Evolutionary conservation across 495 filamentous ascomycete species (phyloP), one percentile per base, ranked within the genome.

Genomic region (Aspergillus carlsbadensis): DNA sequence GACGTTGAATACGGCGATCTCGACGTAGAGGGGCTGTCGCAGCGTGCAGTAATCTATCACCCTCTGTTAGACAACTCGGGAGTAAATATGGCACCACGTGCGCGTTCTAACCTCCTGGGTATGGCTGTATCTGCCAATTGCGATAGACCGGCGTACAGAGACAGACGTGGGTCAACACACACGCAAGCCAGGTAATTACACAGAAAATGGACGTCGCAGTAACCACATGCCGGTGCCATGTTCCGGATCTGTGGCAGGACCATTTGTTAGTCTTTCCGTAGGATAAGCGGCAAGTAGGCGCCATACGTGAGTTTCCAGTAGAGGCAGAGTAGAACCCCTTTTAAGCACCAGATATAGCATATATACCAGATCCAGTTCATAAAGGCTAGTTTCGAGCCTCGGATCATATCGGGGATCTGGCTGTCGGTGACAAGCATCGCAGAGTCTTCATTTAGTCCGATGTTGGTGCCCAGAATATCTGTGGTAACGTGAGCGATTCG

Each of bases 251-350:
- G 21, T 26, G 21, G 24, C 45, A 31, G 59, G 52, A 31, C 7
- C 1, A 4, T 34, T 13, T 35, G 14, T 36, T 2, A 52, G 47
- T 53, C 18, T 34, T n/a, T 18, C 37, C n/a, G n/a, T 17, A 21
- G 11, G 8, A 7, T 20, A 5, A 7, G 13, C 11, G 10, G 6
- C 3, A 11, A 36, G 1, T 11, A 22, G 15, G 2, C 2, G 45
- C 37, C 50, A 52, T 67, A 78, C 76, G 78, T 84, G 20, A 84
- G 64, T 41, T 77, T 65, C 11, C 68, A 65, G 45, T 78, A 84
- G 54, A 83, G 79, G 26, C 72, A 65, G 37, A 72, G 65, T 56
- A 81, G 70, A 52, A 75, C 71, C 6, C 74, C 65, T 51, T 84
- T 84, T 36, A 84, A 58, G 0, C 60, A 58, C 77, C 78, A 84